Percentiles rank a stretch among this genome's conserved stretches.
Evolutionary conservation across 2,329 filamentous ascomycete genomes (phyloP).

Genomic region (Xylariaceae sp.): DNA sequence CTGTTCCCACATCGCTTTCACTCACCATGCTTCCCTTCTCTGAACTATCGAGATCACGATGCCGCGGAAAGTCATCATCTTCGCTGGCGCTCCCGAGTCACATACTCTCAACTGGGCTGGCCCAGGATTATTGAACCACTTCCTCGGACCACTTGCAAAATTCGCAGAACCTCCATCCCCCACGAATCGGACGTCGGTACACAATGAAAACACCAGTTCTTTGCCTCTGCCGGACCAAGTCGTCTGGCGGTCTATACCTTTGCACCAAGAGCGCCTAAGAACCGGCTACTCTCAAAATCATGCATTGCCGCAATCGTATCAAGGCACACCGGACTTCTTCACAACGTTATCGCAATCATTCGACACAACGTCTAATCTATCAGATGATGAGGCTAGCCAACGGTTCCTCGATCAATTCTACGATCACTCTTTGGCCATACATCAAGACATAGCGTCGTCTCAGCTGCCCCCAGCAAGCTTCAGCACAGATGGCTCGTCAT

Average conservation of each 20-base stretch:
- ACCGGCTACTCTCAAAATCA: constrained; percentile 53
- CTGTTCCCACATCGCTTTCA: too few species aligned
- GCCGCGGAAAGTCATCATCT: constrained; percentile 26
- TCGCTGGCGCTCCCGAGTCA: constrained; percentile 26
- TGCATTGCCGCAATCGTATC: constrained; percentile 28
- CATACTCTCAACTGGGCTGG: constrained; percentile 23
- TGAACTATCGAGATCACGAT: constrained; percentile 16
- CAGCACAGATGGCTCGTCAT: constrained; percentile 31
- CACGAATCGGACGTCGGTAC: constrained; percentile 12
- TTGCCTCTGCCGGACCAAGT: constrained; percentile 26
- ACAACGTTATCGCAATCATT: constrained; percentile 40
- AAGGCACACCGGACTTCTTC: constrained; percentile 44
- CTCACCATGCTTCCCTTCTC: constrained; percentile 4
- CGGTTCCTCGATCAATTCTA: constrained; percentile 62
- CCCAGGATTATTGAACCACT: constrained; percentile 43
- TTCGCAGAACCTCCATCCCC: constrained; percentile 14
- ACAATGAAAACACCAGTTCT: constrained; percentile 16
- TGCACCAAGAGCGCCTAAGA: constrained; percentile 42
- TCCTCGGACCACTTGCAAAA: constrained; percentile 36
- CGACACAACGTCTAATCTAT: constrained; percentile 19
- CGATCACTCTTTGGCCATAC: constrained; percentile 69
- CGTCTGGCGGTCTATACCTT: constrained; percentile 53
- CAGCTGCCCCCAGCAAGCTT: constrained; percentile 42
- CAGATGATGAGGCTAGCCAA: constrained; percentile 32
- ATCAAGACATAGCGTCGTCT: constrained; percentile 63